Evolutionary conservation across 1,139 yeast genomes (phyloP).

Genomic region (Nakaseomyces kungkrabaensis): DNA sequence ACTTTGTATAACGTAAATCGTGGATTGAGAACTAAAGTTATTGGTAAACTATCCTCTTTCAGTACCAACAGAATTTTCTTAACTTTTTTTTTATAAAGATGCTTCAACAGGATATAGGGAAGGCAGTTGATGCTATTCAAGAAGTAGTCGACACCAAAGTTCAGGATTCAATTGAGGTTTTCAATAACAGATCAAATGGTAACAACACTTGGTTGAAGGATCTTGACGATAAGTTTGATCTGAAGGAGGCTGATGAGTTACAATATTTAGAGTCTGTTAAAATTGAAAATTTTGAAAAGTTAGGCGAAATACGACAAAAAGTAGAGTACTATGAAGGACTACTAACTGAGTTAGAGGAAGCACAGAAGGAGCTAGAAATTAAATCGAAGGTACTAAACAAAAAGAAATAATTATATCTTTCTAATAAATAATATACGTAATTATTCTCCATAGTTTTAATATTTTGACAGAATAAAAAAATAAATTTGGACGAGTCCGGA

Average conservation of each 20-base stretch:
- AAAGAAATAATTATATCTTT: neutral
- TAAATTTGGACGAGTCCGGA: conserved; percentile 70
- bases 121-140: conserved; percentile 14
- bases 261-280: conserved; percentile 10
- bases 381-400: conserved; percentile 15
- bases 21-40: neutral
- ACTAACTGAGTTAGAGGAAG: conserved; percentile 23
- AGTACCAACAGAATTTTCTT: too few species aligned
- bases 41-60: neutral
- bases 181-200: conserved; percentile 13
- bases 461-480: neutral
- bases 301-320: conserved; percentile 16
- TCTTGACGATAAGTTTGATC: conserved; percentile 10
- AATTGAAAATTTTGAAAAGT: conserved; percentile 7
- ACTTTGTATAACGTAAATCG: too few species aligned
- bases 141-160: conserved; percentile 16
- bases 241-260: conserved; percentile 12
- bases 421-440: too few species aligned
- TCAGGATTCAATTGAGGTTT: conserved; percentile 19
- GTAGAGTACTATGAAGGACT: conserved; percentile 19
- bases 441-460: too few species aligned
- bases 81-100: neutral
- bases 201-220: conserved; percentile 19
- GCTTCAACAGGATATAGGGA: conserved; percentile 18
- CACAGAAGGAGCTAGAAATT: conserved; percentile 19